A percentile compares a stretch with the other conserved stretches of the same genome.
phyloP scores from a whole-genome alignment of 2,329 filamentous ascomycete species.

The Fusarium dimerum region DNA sequence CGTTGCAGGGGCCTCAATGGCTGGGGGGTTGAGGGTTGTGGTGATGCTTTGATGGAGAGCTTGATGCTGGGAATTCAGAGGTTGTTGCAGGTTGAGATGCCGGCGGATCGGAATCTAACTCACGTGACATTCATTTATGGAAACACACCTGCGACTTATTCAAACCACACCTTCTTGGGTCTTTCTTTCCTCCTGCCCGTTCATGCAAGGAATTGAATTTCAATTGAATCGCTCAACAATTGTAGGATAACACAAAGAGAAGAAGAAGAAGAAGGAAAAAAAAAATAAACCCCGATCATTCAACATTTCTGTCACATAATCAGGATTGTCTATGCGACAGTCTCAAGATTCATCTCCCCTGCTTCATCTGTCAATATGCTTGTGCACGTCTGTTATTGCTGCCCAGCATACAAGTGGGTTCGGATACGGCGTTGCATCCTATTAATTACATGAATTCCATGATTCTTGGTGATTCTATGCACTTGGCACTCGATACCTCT shows the following conservation, averaged over 20 bases:
- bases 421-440: not conserved
- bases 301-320: too few species aligned
- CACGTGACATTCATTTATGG: constrained; percentile 24
- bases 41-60: constrained; percentile 17
- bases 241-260: too few species aligned
- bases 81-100: constrained; percentile 21
- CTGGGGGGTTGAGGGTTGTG: constrained; percentile 19
- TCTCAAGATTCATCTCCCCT: not conserved
- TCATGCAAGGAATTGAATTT: not conserved
- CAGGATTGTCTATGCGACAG: too few species aligned
- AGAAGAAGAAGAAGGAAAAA: too few species aligned
- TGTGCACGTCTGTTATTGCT: not conserved
- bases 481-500: not conserved
- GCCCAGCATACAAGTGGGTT: not conserved
- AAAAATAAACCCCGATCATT: too few species aligned
- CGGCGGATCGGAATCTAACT: constrained; percentile 24
- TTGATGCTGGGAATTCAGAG: constrained; percentile 21
- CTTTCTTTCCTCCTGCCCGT: not conserved
- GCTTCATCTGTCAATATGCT: not conserved
- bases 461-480: not conserved
- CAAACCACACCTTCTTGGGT: not conserved
- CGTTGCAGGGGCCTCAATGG: constrained; percentile 32
- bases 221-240: not conserved
- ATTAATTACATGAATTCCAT: not conserved
- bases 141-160: constrained; percentile 2